phyloP scores from a whole-genome alignment of 2,329 filamentous ascomycete species.

The Talaromyces funiculosus region DNA sequence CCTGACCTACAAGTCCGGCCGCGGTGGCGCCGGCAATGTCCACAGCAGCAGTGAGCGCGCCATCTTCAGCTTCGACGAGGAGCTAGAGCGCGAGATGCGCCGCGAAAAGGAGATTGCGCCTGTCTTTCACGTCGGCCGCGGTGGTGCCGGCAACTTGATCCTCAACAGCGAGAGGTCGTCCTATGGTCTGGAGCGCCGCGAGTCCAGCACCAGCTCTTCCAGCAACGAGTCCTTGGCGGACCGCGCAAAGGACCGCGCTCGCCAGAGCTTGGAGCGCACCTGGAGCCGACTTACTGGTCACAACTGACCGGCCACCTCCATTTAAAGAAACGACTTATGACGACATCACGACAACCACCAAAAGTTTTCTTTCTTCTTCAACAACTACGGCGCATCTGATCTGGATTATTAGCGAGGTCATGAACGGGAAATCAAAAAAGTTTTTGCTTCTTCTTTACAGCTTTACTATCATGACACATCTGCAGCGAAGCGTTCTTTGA shows the following conservation, averaged over 20 bases:
- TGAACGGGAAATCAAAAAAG: neutral
- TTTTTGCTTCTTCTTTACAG: neutral
- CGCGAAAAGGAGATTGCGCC: constrained; percentile 50
- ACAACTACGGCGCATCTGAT: constrained; percentile 3
- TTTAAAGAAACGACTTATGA: neutral
- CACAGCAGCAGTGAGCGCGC: constrained; percentile 35
- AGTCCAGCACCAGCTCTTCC: constrained; percentile 31
- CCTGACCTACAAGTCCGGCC: constrained; percentile 41
- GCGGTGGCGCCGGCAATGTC: constrained; percentile 54
- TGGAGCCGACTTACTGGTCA: constrained; percentile 33
- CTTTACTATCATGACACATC: neutral
- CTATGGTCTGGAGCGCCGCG: constrained; percentile 30
- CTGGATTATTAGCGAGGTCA: constrained; percentile 5
- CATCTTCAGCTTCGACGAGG: constrained; percentile 55
- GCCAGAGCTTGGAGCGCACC: constrained; percentile 33
- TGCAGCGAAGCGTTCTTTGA: constrained; percentile 5
- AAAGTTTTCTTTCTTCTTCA: neutral
- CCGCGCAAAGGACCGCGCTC: constrained; percentile 31
- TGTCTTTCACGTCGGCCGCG: constrained; percentile 59
- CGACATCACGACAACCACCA: constrained; percentile 6
- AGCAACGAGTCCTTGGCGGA: constrained; percentile 32
- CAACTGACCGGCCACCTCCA: neutral
- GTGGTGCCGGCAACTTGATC: constrained; percentile 54
- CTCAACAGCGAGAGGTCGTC: constrained; percentile 19
- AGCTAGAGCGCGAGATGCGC: constrained; percentile 53